Percentiles rank a stretch among this genome's conserved stretches.
These are phyloP conservation scores for Tylopilus intermedius DNA, from an alignment of 768 basidiomycete genomes.

Conservation along the genomic window DNA sequence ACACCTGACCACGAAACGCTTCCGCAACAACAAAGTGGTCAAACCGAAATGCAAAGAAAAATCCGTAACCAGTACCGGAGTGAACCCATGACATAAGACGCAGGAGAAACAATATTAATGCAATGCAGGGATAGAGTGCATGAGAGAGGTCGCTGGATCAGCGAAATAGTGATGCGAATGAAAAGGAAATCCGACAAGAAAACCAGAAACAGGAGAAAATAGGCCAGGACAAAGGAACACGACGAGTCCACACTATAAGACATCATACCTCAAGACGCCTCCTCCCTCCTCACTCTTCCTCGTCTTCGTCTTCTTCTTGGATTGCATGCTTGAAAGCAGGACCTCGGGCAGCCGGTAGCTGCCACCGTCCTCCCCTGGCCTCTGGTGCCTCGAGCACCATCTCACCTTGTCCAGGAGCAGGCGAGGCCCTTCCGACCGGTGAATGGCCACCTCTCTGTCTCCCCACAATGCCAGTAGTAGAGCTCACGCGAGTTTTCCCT, in stretches of 20 bases:
- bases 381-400: conserved; percentile 44
- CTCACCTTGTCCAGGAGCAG: conserved; percentile 47
- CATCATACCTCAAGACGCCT: conserved; percentile 2
- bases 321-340: conserved; percentile 68
- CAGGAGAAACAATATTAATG: not conserved
- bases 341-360: conserved; percentile 65
- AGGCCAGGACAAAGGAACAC: conserved; percentile 5
- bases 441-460: conserved; percentile 53
- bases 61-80: conserved; percentile 23
- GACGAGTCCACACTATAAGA: conserved; percentile 4
- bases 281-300: conserved; percentile 49
- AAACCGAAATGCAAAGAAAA: not conserved
- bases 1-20: conserved; percentile 5
- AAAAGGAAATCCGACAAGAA: conserved; percentile 3
- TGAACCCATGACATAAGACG: conserved; percentile 6
- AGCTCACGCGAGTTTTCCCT: conserved; percentile 26
- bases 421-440: conserved; percentile 55
- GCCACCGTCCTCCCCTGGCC: conserved; percentile 54
- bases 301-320: conserved; percentile 83
- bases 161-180: conserved; percentile 16
- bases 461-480: conserved; percentile 26
- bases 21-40: conserved; percentile 1
- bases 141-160: conserved; percentile 6
- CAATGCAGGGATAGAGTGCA: conserved; percentile 4
- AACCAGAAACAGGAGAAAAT: conserved; percentile 1